phyloP scores from a whole-genome alignment of 805 yeast species.

The Priceomyces carsonii region DNA sequence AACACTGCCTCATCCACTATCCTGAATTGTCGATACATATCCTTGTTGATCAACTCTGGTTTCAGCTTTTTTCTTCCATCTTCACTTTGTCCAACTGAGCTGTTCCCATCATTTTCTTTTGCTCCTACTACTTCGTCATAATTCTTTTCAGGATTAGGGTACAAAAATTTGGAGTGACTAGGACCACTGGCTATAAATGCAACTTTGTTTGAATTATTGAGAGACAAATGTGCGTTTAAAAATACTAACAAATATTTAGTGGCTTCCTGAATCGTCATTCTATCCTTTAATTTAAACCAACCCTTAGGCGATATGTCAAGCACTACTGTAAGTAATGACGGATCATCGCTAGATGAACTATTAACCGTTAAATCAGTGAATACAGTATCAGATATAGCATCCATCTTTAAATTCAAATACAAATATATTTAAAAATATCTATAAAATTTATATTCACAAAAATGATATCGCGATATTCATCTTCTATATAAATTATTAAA shows the following conservation, averaged over 20 bases:
- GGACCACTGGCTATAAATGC: constrained; percentile 79
- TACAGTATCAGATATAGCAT: constrained; percentile 63
- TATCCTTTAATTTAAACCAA: constrained; percentile 54
- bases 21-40: constrained; percentile 85
- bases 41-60: constrained; percentile 43
- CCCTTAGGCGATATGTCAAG: constrained; percentile 75
- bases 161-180: constrained; percentile 65
- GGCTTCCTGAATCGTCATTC: constrained; percentile 56
- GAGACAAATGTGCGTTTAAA: constrained; percentile 83
- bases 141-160: constrained; percentile 50
- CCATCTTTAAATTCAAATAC: constrained; percentile 50
- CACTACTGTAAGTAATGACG: constrained; percentile 76
- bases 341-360: constrained; percentile 43
- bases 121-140: constrained; percentile 11
- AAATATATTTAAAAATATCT: too few relatives aligned
- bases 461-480: too few relatives aligned
- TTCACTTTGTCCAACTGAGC: constrained; percentile 1
- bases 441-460: too few relatives aligned
- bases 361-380: constrained; percentile 37
- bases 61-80: constrained; percentile 4
- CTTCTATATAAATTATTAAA: too few relatives aligned
- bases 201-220: constrained; percentile 81
- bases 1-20: constrained; percentile 74
- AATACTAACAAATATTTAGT: constrained; percentile 70
- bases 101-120: constrained; percentile 6